Conservation (phyloP, 176 grass and related monocot species). For the Phragmites australis region DNA sequence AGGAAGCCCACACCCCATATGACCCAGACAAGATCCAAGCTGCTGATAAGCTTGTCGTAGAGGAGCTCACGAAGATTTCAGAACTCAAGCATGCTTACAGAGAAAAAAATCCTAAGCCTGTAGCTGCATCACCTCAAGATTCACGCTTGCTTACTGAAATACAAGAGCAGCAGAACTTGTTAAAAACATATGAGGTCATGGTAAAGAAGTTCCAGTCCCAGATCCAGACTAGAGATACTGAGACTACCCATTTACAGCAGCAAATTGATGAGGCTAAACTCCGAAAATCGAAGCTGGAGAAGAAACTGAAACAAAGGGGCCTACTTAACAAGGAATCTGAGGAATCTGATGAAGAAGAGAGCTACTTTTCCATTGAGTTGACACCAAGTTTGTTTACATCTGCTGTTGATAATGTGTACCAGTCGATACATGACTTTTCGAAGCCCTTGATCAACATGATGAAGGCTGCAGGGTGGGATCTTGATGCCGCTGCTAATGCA, state of each 20-base stretch:
- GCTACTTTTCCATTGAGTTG: constrained; percentile 87
- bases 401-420: constrained; percentile 73
- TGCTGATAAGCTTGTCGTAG: constrained; percentile 90
- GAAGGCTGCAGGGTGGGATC: constrained; percentile 95
- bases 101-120: constrained; percentile 85
- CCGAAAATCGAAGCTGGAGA: constrained; percentile 84
- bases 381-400: constrained; percentile 86
- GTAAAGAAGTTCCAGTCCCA: constrained; percentile 99
- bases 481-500: constrained; percentile 82
- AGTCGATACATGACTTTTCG: constrained; percentile 94
- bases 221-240: constrained; percentile 84
- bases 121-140: constrained; percentile 84
- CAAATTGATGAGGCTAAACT: constrained; percentile 85
- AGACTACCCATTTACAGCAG: constrained; percentile 67
- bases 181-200: constrained; percentile 97
- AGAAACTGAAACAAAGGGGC: constrained; percentile 93
- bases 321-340: constrained; percentile 80
- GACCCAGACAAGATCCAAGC: constrained; percentile 87
- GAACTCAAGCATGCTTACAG: constrained; percentile 97
- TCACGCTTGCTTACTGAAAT: constrained; percentile 77
- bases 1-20: constrained; percentile 95
- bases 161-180: constrained; percentile 88
- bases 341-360: constrained; percentile 77
- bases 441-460: constrained; percentile 99
- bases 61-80: constrained; percentile 86